Conservation (phyloP, 306 rosid species). For the Acacia melanoxylon region DNA sequence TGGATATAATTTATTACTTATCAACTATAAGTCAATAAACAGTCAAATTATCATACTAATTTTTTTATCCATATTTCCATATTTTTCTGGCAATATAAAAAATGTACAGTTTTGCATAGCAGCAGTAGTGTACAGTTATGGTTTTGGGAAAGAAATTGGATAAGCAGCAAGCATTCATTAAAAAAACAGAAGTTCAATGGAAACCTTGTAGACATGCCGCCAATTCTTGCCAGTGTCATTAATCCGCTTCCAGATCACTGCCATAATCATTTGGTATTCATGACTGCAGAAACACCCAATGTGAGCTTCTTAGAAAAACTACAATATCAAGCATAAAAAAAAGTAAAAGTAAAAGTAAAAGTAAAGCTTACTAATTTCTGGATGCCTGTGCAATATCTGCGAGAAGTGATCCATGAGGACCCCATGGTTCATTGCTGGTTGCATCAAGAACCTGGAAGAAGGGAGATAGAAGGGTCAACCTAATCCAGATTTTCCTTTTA, state of each 20-base stretch:
- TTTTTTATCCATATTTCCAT: not conserved
- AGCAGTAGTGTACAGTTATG: not conserved
- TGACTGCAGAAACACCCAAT: constrained; percentile 62
- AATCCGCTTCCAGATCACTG: constrained; percentile 92
- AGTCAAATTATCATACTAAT: not conserved
- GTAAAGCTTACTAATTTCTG: constrained; percentile 82
- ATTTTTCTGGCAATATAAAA: not conserved
- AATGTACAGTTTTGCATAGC: not conserved
- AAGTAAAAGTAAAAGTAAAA: constrained; percentile 24
- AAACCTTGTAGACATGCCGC: constrained; percentile 99
- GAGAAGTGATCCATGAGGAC: constrained; percentile 98
- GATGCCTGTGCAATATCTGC: constrained; percentile 93
- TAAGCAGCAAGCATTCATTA: constrained; percentile 17
- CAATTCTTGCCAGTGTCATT: constrained; percentile 98
- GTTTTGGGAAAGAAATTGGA: constrained; percentile 3
- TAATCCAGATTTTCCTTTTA: constrained; percentile 18
- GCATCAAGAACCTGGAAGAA: constrained; percentile 85
- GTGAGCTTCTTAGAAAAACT: constrained; percentile 30
- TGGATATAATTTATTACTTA: not conserved
- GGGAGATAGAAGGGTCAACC: not conserved
- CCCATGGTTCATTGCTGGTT: constrained; percentile 99
- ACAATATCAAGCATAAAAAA: constrained; percentile 30
- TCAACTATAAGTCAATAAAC: not conserved
- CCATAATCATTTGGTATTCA: constrained; percentile 95
- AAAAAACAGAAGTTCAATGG: constrained; percentile 21